A percentile compares a stretch with the other conserved stretches of the same genome.
Evolutionary conservation across 1,284 basidiomycete genomes (phyloP).

Genomic region (Naganishia cerealis): DNA sequence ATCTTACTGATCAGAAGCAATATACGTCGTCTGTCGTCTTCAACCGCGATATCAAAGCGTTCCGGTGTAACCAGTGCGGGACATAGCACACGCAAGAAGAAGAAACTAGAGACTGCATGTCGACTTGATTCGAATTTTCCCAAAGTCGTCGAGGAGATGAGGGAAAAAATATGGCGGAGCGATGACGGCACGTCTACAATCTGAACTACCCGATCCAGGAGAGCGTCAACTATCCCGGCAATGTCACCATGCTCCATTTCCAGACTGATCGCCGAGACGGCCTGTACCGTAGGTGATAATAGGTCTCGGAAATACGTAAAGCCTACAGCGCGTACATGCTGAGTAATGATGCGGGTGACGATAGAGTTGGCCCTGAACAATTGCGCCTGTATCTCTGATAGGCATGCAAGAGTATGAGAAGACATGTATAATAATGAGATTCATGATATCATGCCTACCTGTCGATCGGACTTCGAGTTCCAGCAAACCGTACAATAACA

Average conservation of each 20-base stretch:
- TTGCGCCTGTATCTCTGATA: slow-evolving; percentile 70
- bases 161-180: slow-evolving; percentile 21
- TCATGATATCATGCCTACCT: slow-evolving; percentile 58
- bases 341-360: slow-evolving; percentile 76
- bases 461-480: slow-evolving; percentile 74
- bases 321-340: slow-evolving; percentile 80
- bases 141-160: slow-evolving; percentile 25
- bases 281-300: slow-evolving; percentile 18
- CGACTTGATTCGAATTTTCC: slow-evolving; percentile 72
- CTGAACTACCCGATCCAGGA: slow-evolving; percentile 11
- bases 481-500: slow-evolving; percentile 76
- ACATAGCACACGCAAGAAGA: slow-evolving; percentile 72
- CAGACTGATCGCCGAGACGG: slow-evolving; percentile 9
- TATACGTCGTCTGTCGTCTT: slow-evolving; percentile 69
- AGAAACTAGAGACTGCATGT: slow-evolving; percentile 83
- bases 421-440: slow-evolving; percentile 33
- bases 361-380: slow-evolving; percentile 84
- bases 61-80: slow-evolving; percentile 85
- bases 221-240: slow-evolving; percentile 14
- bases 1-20: slow-evolving; percentile 84
- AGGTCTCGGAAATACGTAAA: slow-evolving; percentile 30
- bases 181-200: slow-evolving; percentile 25
- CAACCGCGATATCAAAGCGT: slow-evolving; percentile 75
- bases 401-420: slow-evolving; percentile 21
- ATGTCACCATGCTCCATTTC: slow-evolving; percentile 12